These are phyloP conservation scores for Paramyrothecium sp. DNA, from an alignment of 2,329 filamentous ascomycete genomes.

Conservation along the genomic window DNA sequence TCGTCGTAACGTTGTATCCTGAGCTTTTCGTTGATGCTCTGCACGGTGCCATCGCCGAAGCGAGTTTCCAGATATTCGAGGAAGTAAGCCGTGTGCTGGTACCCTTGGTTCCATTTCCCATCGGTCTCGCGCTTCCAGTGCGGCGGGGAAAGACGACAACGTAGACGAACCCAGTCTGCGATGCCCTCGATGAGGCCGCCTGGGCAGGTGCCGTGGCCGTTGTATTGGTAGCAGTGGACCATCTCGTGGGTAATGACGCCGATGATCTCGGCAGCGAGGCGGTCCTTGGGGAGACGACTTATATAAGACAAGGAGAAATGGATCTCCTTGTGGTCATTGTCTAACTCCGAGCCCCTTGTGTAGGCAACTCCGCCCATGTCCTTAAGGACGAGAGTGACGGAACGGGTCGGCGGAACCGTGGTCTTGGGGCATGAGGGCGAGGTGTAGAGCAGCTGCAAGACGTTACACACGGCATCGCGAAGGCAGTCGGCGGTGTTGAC, in stretches of 20 bases:
- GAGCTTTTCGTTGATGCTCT: slow-evolving; percentile 67
- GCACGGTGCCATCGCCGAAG: slow-evolving; percentile 58
- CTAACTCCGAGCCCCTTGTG: slow-evolving; percentile 76
- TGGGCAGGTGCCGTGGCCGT: slow-evolving; percentile 59
- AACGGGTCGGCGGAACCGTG: slow-evolving; percentile 65
- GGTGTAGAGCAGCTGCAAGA: slow-evolving; percentile 71
- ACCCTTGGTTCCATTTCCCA: slow-evolving; percentile 81
- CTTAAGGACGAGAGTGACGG: slow-evolving; percentile 79
- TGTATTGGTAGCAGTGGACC: slow-evolving; percentile 91
- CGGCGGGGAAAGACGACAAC: slow-evolving; percentile 69
- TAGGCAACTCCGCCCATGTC: slow-evolving; percentile 85
- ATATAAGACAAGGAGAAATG: slow-evolving; percentile 83
- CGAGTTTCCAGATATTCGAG: slow-evolving; percentile 77
- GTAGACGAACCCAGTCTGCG: slow-evolving; percentile 87
- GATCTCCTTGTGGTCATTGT: slow-evolving; percentile 88
- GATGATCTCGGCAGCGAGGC: slow-evolving; percentile 61
- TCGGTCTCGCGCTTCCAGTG: slow-evolving; percentile 70
- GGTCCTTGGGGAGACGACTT: slow-evolving; percentile 38
- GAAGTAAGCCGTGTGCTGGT: slow-evolving; percentile 90
- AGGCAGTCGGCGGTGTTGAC: slow-evolving; percentile 64
- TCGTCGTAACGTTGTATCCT: slow-evolving; percentile 63
- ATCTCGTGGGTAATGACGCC: slow-evolving; percentile 91
- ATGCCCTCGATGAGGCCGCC: slow-evolving; percentile 87
- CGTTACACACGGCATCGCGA: slow-evolving; percentile 60
- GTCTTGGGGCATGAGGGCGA: slow-evolving; percentile 39